Evolutionary conservation across 179 eudicot species (phyloP).

Genomic region (Heliamphora pulchella): DNA sequence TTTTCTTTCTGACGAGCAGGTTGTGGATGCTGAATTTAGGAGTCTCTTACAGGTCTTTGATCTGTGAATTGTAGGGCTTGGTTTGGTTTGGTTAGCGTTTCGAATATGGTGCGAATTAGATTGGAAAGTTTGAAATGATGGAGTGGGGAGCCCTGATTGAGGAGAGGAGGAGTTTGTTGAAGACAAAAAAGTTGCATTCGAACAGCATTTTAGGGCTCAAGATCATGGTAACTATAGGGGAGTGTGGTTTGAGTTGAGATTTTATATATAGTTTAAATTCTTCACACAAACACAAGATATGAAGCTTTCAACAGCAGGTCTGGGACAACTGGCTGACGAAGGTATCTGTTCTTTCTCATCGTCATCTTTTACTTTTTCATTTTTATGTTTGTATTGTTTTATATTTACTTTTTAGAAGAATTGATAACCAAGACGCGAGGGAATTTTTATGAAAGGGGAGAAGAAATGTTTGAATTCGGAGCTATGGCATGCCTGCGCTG

Average conservation of each 20-base stretch:
- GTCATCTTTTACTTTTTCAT: not conserved
- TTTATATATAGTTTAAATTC: constrained; percentile 13
- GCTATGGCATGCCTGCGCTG: constrained; percentile 47
- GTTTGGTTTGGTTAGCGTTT: constrained; percentile 2
- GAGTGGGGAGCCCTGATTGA: constrained; percentile 16
- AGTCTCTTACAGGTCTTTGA: not conserved
- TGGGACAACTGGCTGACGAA: constrained; percentile 76
- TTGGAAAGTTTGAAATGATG: constrained; percentile 5
- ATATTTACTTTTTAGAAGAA: not conserved
- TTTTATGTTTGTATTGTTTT: not conserved
- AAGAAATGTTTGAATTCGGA: constrained; percentile 40
- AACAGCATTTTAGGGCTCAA: constrained; percentile 7
- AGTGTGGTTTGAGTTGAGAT: not conserved
- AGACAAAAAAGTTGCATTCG: not conserved
- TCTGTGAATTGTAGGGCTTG: constrained; percentile 5
- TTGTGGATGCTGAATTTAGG: constrained; percentile 1
- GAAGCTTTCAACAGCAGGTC: constrained; percentile 97
- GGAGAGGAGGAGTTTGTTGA: not conserved
- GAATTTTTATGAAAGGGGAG: constrained; percentile 24
- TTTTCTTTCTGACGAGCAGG: not conserved
- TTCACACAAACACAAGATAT: constrained; percentile 32
- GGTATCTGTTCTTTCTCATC: constrained; percentile 36
- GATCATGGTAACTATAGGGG: constrained; percentile 8
- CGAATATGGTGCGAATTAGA: not conserved
- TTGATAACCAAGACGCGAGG: not conserved